These are phyloP conservation scores for Exutisphaerella laricina DNA, from an alignment of 2,329 filamentous ascomycete species.

Conservation along the genomic window DNA sequence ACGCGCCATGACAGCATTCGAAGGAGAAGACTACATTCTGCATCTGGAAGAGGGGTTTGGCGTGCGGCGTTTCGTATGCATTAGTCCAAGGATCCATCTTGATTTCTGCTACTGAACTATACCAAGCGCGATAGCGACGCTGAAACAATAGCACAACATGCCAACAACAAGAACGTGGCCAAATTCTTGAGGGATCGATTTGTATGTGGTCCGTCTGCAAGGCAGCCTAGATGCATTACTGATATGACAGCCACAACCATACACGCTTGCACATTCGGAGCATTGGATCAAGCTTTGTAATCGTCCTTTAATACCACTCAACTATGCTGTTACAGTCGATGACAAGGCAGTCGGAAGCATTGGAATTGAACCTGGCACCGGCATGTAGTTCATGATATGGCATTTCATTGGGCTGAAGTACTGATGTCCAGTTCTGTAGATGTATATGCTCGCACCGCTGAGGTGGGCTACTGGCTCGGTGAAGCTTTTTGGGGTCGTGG, in stretches of 20 bases:
- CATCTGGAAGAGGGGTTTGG: conserved; percentile 6
- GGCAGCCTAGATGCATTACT: neutral
- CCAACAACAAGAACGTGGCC: conserved; percentile 30
- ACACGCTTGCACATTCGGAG: conserved; percentile 32
- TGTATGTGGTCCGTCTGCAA: too few species aligned
- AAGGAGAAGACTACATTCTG: conserved; percentile 9
- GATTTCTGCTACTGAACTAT: neutral
- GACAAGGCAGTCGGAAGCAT: conserved; percentile 35
- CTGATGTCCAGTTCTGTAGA: conserved; percentile 18
- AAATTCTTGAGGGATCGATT: conserved; percentile 38
- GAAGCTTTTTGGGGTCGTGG: conserved; percentile 35
- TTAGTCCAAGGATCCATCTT: neutral
- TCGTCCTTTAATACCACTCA: conserved; percentile 9
- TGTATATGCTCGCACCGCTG: conserved; percentile 34
- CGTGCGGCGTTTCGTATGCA: neutral
- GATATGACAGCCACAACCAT: conserved; percentile 31
- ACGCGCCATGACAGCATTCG: too few species aligned
- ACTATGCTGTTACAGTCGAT: conserved; percentile 25
- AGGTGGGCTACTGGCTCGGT: conserved; percentile 42
- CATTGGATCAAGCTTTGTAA: conserved; percentile 34
- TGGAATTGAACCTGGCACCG: conserved; percentile 32
- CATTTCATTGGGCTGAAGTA: too few species aligned
- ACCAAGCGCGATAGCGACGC: conserved; percentile 31
- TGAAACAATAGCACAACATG: conserved; percentile 23
- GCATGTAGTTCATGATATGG: too few species aligned